These are phyloP conservation scores for Dionaea muscipula DNA, from an alignment of 179 eudicot species.

Conservation along the genomic window DNA sequence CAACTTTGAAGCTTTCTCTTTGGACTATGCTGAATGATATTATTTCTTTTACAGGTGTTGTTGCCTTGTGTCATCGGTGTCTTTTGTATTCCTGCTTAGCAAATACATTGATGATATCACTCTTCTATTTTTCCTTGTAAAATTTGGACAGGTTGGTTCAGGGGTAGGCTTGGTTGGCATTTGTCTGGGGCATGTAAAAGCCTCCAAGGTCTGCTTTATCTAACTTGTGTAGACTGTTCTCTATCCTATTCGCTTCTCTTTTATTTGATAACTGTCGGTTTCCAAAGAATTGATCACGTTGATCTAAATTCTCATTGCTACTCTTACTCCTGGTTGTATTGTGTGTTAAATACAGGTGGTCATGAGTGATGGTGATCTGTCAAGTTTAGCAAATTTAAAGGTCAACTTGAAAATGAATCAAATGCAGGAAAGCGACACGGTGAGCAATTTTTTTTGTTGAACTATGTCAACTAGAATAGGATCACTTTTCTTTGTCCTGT, in stretches of 20 bases:
- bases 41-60: background rate
- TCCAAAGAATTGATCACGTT: background rate
- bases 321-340: background rate
- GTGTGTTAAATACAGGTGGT: slow-evolving; percentile 38
- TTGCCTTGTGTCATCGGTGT: background rate
- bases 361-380: slow-evolving; percentile 76
- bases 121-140: background rate
- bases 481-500: too few species aligned
- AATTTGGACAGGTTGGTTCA: slow-evolving; percentile 63
- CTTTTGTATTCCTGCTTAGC: background rate
- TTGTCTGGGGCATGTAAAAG: slow-evolving; percentile 63
- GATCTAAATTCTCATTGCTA: background rate
- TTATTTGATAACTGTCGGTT: background rate
- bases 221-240: background rate
- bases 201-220: slow-evolving; percentile 44
- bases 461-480: too few species aligned
- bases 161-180: slow-evolving; percentile 91
- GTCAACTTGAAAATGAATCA: slow-evolving; percentile 67
- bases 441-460: slow-evolving; percentile 16
- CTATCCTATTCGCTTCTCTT: too few species aligned
- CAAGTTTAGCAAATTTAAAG: slow-evolving; percentile 73
- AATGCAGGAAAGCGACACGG: slow-evolving; percentile 21
- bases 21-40: too few species aligned
- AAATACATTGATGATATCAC: background rate
- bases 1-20: too few species aligned